Percentiles rank a stretch among this genome's conserved stretches.
Evolutionary conservation across 495 filamentous ascomycete genomes (phyloP).

Genomic region (Podospora didyma): DNA sequence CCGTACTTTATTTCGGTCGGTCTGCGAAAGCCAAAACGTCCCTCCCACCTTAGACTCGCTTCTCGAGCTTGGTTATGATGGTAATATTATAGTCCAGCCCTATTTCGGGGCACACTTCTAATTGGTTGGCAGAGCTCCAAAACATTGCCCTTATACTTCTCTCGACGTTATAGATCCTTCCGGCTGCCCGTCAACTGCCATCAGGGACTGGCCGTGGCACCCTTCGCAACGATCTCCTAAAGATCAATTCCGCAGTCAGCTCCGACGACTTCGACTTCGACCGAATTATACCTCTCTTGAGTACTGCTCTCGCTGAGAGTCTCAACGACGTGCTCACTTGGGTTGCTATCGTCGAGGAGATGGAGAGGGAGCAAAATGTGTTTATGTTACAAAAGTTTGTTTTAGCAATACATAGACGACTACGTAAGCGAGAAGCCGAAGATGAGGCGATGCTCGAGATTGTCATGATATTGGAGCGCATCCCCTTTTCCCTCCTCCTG

Average conservation of each 20-base stretch:
- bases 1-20: too few relatives aligned
- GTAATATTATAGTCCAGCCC: too few relatives aligned
- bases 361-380: not conserved
- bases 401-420: not conserved
- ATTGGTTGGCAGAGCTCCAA: conserved; percentile 15
- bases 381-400: not conserved
- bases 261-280: conserved; percentile 33
- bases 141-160: conserved; percentile 14
- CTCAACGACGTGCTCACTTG: conserved; percentile 18
- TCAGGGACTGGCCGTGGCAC: conserved; percentile 7
- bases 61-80: too few relatives aligned
- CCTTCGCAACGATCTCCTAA: conserved; percentile 18
- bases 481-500: too few relatives aligned
- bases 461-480: too few relatives aligned
- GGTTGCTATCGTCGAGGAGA: not conserved
- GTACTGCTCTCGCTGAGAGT: conserved; percentile 18
- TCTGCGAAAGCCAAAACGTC: too few relatives aligned
- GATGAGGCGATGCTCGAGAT: not conserved
- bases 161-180: conserved; percentile 23
- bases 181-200: conserved; percentile 20
- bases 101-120: not conserved
- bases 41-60: too few relatives aligned
- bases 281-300: conserved; percentile 29
- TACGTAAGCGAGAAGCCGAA: not conserved
- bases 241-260: conserved; percentile 18